phyloP scores from a whole-genome alignment of 371 early-diverging fungal species.

The Choanephora cucurbitarum region DNA sequence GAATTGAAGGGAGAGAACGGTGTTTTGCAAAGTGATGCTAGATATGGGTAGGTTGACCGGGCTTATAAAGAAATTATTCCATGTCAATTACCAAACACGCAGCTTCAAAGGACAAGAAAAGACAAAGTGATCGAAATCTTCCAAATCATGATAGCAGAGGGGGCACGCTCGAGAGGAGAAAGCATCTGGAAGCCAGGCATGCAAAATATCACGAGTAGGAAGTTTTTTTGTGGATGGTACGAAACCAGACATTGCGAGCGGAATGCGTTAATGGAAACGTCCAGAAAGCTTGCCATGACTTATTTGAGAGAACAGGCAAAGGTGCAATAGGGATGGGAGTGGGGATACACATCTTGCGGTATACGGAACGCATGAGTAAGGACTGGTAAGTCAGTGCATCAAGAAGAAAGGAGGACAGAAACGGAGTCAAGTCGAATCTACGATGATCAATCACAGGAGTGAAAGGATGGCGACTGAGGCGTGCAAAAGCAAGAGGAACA shows the following conservation, averaged over 20 bases:
- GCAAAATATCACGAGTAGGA: neutral
- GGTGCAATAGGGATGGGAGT: too few relatives aligned
- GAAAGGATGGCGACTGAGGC: neutral
- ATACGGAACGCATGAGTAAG: too few relatives aligned
- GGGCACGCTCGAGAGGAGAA: neutral
- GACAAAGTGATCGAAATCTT: neutral
- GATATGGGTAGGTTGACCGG: neutral
- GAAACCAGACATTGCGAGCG: neutral
- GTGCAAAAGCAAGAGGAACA: neutral
- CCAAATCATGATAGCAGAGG: neutral
- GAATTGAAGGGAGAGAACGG: neutral
- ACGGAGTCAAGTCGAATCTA: too few relatives aligned
- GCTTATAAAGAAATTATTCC: neutral
- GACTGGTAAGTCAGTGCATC: too few relatives aligned
- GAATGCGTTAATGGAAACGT: neutral
- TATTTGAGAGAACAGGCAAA: too few relatives aligned
- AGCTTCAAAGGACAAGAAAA: neutral
- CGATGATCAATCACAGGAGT: too few relatives aligned
- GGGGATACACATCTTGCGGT: too few relatives aligned
- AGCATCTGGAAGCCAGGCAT: neutral
- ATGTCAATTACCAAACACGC: neutral
- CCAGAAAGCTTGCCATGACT: neutral
- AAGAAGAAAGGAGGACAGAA: too few relatives aligned
- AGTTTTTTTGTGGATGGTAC: neutral
- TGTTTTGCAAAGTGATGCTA: neutral